Base-by-base conservation (phyloP, 495 filamentous ascomycete species). In the Aspergillus kassunensis region DNA sequence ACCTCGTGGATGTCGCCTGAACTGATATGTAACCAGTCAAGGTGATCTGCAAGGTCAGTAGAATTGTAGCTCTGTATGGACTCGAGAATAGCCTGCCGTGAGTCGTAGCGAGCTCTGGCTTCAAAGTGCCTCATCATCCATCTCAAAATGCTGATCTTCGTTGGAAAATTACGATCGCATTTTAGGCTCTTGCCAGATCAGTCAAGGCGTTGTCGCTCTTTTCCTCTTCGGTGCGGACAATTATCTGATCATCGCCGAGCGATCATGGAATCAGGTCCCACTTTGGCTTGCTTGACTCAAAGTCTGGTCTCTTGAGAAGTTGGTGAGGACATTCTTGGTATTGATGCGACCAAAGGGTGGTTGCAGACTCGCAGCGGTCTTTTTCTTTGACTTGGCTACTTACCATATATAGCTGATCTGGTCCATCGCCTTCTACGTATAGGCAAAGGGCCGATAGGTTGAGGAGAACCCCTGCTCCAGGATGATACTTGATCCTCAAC, bases 191-290 rank as follows among this genome's bases (percentile, higher is more conserved):
- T 67, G 47, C 69, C 66, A 49, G 20, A 48, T 62, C 52, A n/a
- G 69, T 48, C 49, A 56, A 56, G 39, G 58, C 44, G 52, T 24
- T 55, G 67, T 55, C 55, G 55, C 54, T 66, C 64, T 31, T 53
- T 57, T 54, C 54, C 61, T 25, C 45, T 63, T 61, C 48, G 16
- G 57, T 61, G 51, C 50, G 59, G 58, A 49, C 11, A 49, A 65
- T 63, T 66, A 63, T 66, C 58, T 64, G 63, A 66, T 65, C 65
- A 44, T 60, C 56, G 49, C 53, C 57, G 60, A 67, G 60, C 60
- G 58, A 67, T 66, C 58, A 58, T 51, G 46, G 20, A 51, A 42
- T 30, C 29, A 36, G 41, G 33, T 49, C 42, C 49, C 39, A 40
- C 27, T 27, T 33, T 27, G 24, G 11, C 3, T 18, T 3, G 23